Conservation (phyloP, 495 filamentous ascomycete genomes). For the Neurospora sp. region DNA sequence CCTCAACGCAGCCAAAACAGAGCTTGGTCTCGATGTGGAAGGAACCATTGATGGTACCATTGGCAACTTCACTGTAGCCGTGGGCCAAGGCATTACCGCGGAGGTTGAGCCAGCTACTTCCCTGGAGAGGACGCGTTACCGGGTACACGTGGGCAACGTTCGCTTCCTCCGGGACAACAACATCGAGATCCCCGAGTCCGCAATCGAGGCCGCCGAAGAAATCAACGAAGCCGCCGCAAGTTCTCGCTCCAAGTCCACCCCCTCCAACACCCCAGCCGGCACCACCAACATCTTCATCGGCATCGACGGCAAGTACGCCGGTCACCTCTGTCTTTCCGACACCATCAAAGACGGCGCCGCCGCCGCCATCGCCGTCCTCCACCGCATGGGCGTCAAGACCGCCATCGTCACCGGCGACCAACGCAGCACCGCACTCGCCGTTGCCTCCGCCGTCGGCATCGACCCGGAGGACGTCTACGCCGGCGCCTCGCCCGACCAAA, state of each 20-base stretch:
- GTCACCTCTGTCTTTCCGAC: conserved; percentile 74
- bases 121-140: conserved; percentile 56
- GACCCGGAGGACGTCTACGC: conserved; percentile 63
- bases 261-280: conserved; percentile 40
- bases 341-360: conserved; percentile 79
- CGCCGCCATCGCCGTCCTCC: conserved; percentile 75
- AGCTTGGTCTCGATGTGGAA: conserved; percentile 62
- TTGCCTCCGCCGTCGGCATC: conserved; percentile 79
- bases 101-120: conserved; percentile 63
- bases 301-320: conserved; percentile 70
- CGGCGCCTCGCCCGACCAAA: conserved; percentile 75
- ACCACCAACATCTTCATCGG: conserved; percentile 86
- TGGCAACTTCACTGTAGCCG: conserved; percentile 70
- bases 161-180: conserved; percentile 60
- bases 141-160: conserved; percentile 74
- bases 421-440: conserved; percentile 64
- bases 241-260: conserved; percentile 19
- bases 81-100: conserved; percentile 81
- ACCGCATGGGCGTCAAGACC: conserved; percentile 71
- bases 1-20: conserved; percentile 55
- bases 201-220: conserved; percentile 43
- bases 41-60: conserved; percentile 70
- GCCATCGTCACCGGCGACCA: conserved; percentile 95
- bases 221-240: conserved; percentile 38
- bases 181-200: conserved; percentile 53